Evolutionary conservation across 1,284 basidiomycete genomes (phyloP), one percentile per base, ranked within the genome.

Genomic region (Sutorius eximius): DNA sequence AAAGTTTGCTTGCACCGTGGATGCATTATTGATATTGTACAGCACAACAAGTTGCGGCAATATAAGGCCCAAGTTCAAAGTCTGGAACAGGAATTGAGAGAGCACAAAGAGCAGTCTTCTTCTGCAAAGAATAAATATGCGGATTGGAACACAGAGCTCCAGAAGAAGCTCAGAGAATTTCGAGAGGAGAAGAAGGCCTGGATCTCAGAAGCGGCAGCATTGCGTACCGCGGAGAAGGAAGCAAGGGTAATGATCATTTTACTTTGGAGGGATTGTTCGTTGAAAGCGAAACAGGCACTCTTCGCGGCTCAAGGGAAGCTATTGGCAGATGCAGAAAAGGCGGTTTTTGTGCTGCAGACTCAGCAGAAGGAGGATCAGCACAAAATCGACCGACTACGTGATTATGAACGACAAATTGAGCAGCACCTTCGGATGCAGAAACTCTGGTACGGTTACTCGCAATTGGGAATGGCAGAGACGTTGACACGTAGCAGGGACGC

Each of bases 1-100:
- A 33, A 27, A 12, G 15, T n/a, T 48, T 52, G n/a, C 36, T 3
- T 32, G 34, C 56, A 4, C 38, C 24, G 42, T 37, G 32, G 18
- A 38, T 48, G 42, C 40, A 3, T 2, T 51, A 24, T 45, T 71
- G 40, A 71, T 46, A 3, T 48, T 38, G 40, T 48, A 38, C 63
- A 91, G 89, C 89, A 86, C 65, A 89, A 90, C 68, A 88, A 86
- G 64, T 71, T 90, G 50, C 83, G 86, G 49, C 86, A 85, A 59
- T 89, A 89, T 68, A 83, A 84, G 55, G 70, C 75, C 11, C 82
- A 86, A 64, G 85, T 89, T 27, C 75, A 77, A 16, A 74, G 73
- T 27, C 75, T 91, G 13, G 85, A 88, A 60, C 75, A 73, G 41
- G 83, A 87, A 61, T 73, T 89, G 30, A 80, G 73, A 46, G 82